These are phyloP conservation scores for Sicyos baderoa DNA, from an alignment of 306 rosid genomes.

Conservation along the genomic window DNA sequence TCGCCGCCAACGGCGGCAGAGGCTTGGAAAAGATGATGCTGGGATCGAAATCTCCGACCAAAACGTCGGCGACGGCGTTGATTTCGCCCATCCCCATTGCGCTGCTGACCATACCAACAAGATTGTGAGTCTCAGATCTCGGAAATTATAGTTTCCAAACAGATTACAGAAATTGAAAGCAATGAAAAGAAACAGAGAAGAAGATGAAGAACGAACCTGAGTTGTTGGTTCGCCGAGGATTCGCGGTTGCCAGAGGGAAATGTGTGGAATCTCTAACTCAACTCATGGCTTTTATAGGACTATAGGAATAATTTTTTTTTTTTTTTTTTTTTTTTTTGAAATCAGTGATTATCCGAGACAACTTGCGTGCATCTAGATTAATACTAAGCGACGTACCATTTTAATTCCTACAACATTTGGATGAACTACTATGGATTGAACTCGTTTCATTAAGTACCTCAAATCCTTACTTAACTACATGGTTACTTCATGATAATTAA, in stretches of 20 bases:
- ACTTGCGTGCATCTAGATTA: too few species aligned
- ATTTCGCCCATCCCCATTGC: slow-evolving; percentile 5
- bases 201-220: neutral
- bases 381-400: too few species aligned
- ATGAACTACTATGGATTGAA: too few species aligned
- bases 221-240: neutral
- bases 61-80: slow-evolving; percentile 16
- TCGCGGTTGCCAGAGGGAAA: neutral
- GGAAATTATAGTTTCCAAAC: neutral
- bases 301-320: too few species aligned
- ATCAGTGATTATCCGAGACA: too few species aligned
- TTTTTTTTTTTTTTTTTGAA: too few species aligned
- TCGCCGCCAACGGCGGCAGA: slow-evolving; percentile 25
- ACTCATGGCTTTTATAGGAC: too few species aligned
- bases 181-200: neutral
- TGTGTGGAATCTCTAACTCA: too few species aligned
- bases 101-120: slow-evolving; percentile 23
- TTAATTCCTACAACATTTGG: too few species aligned
- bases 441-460: too few species aligned
- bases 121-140: neutral
- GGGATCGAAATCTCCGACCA: slow-evolving; percentile 27
- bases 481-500: too few species aligned
- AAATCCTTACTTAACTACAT: too few species aligned
- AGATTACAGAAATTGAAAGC: neutral
- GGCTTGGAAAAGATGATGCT: slow-evolving; percentile 31